Conservation (phyloP, 352 stramenopile genomes). For the Stramenopiles sp. region DNA sequence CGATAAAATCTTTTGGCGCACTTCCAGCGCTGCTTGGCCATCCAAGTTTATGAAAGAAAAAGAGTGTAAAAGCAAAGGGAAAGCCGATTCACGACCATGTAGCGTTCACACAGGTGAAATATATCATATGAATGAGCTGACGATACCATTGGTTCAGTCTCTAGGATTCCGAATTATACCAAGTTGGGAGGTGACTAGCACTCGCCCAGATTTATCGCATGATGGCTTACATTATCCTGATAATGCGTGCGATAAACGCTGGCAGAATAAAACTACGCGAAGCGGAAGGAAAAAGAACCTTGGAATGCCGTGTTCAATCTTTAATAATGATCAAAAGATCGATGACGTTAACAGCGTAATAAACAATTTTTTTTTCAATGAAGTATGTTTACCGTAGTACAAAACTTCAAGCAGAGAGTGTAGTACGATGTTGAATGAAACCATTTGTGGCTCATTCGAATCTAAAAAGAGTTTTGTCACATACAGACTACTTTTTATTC, state of each 20-base stretch:
- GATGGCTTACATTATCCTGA: constrained; percentile 1
- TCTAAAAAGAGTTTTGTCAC: too few relatives aligned
- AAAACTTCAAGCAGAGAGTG: too few relatives aligned
- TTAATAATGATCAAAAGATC: neutral
- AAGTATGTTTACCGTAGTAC: neutral
- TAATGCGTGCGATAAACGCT: neutral
- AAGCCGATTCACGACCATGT: neutral
- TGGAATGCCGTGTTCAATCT: neutral
- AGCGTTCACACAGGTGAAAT: constrained; percentile 7
- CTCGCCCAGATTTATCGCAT: neutral
- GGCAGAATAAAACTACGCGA: neutral
- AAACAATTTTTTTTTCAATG: neutral
- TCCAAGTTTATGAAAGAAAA: constrained; percentile 6
- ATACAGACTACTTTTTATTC: too few relatives aligned
- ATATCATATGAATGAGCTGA: neutral
- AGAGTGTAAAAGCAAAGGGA: neutral
- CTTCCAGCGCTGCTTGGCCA: neutral
- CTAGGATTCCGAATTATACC: neutral
- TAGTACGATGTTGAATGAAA: too few relatives aligned
- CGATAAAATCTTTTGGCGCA: neutral
- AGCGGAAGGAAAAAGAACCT: neutral
- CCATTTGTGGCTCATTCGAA: too few relatives aligned
- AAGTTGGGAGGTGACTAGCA: neutral
- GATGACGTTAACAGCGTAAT: neutral
- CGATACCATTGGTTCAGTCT: neutral